Base-by-base conservation (phyloP, 208 protist species). In the Vickermania ingenoplastis region DNA sequence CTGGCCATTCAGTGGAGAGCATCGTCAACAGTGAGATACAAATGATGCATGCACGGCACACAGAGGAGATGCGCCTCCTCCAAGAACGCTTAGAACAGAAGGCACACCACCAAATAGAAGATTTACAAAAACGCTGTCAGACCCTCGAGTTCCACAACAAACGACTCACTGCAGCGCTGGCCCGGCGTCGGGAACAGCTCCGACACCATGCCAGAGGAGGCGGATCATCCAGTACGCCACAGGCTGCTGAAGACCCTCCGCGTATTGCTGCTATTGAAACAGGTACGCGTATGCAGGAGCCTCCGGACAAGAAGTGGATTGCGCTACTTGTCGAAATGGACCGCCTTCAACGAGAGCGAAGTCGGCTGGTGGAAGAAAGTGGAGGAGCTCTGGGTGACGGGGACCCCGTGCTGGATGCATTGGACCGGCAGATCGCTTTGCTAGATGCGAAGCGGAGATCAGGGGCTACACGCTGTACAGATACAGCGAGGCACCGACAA, bases 131-230 rank as follows among this genome's bases (percentile, higher is more conserved):
- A 17, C 71, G 68, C 5, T 75, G 63, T 59, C 50, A 57, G 2
- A 74, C 79, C 27, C 59, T 92, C 50, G 81, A 86, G 71, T 76
- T 78, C 53, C 70, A 84, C 53, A 88, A 88, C 56, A 63, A 54
- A 2, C 65, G 71, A 0, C 71, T 87, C 7, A 75, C 75, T 0
- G 73, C 67, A 3, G 69, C 80, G 13, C 61, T 83, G 1, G 81
- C 73, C 17, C 73, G 75, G 21, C 77, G 84, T n/a, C 77, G 77
- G 13, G 84, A 86, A 56, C 80, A 87, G 65, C 65, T 85, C 31
- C 62, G 71, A 21, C 58, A 52, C 22, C 26, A 24, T 3, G n/a
- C 27, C 2, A 25, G 17, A 53, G 25, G n/a, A n/a, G n/a, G n/a
- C n/a, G n/a, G n/a, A n/a, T n/a, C n/a, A n/a, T n/a, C n/a, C n/a